Conservation (phyloP, 1,284 basidiomycete species). For the Puccinia horiana region DNA sequence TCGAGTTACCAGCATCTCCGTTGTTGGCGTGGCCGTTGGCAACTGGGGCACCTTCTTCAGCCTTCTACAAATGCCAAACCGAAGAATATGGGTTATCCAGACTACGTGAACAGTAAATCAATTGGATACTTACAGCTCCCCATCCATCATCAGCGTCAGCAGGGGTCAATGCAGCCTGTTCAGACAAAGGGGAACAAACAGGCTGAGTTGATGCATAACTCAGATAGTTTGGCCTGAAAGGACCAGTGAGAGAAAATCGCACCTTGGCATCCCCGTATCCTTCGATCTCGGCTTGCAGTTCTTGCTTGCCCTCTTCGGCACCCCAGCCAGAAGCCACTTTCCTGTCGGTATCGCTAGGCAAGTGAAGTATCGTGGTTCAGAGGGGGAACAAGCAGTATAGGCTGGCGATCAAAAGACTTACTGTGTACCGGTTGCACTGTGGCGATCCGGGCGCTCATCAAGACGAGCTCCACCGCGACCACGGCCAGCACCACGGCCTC, state of each 20-base stretch:
- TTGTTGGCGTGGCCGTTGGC: slow-evolving; percentile 24
- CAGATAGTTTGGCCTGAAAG: neutral
- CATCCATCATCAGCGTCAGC: slow-evolving; percentile 23
- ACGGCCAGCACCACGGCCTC: slow-evolving; percentile 39
- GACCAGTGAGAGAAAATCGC: neutral
- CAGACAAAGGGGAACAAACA: neutral
- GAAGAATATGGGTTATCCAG: neutral
- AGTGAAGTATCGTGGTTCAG: too few species aligned
- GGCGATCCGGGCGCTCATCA: slow-evolving; percentile 47
- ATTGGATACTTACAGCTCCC: slow-evolving; percentile 21
- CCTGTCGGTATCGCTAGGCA: slow-evolving; percentile 39
- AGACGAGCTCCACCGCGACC: slow-evolving; percentile 39
- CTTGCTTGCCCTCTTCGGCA: slow-evolving; percentile 49
- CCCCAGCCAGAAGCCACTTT: slow-evolving; percentile 49
- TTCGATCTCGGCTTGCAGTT: slow-evolving; percentile 47
- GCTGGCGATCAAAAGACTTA: slow-evolving; percentile 13
- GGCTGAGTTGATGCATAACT: neutral
- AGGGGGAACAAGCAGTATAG: neutral
- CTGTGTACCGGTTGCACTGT: slow-evolving; percentile 46
- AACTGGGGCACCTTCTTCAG: slow-evolving; percentile 35
- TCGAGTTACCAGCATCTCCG: neutral
- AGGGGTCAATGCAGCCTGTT: slow-evolving; percentile 41
- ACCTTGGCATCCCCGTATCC: slow-evolving; percentile 47
- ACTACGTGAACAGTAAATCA: neutral
- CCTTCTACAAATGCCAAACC: neutral